phyloP scores from a whole-genome alignment of 495 filamentous ascomycete species.

The Annulohypoxylon moriforme region DNA sequence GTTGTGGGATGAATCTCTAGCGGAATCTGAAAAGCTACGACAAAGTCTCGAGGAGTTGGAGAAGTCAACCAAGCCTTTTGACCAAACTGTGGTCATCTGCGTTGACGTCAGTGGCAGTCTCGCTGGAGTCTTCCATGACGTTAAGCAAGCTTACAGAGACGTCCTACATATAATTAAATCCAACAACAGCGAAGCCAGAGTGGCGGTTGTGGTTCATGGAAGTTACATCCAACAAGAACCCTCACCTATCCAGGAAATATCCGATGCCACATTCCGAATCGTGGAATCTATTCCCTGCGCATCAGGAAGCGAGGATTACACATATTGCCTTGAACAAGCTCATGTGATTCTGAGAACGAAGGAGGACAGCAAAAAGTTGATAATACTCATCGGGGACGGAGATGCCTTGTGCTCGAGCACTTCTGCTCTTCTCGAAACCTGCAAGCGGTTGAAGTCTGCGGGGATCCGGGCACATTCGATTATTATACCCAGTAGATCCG shows the following conservation, averaged over 20 bases:
- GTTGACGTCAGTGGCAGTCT: constrained; percentile 22
- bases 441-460: background rate
- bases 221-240: background rate
- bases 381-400: constrained; percentile 27
- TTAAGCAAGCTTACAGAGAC: constrained; percentile 30
- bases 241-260: constrained; percentile 9
- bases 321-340: constrained; percentile 14
- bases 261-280: constrained; percentile 14
- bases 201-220: constrained; percentile 24
- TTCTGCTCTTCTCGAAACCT: background rate
- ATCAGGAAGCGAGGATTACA: constrained; percentile 11
- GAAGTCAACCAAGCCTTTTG: constrained; percentile 11
- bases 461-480: constrained; percentile 12
- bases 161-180: constrained; percentile 17
- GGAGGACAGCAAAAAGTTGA: background rate
- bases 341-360: background rate
- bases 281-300: background rate
- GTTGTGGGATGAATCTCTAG: background rate
- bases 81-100: constrained; percentile 22
- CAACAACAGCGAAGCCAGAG: constrained; percentile 11
- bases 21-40: constrained; percentile 7
- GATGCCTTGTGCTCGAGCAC: background rate
- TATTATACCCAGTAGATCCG: background rate
- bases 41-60: constrained; percentile 10
- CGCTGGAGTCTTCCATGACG: background rate